Conservation (phyloP, 768 basidiomycete genomes). For the Lactarius akahatsu region DNA sequence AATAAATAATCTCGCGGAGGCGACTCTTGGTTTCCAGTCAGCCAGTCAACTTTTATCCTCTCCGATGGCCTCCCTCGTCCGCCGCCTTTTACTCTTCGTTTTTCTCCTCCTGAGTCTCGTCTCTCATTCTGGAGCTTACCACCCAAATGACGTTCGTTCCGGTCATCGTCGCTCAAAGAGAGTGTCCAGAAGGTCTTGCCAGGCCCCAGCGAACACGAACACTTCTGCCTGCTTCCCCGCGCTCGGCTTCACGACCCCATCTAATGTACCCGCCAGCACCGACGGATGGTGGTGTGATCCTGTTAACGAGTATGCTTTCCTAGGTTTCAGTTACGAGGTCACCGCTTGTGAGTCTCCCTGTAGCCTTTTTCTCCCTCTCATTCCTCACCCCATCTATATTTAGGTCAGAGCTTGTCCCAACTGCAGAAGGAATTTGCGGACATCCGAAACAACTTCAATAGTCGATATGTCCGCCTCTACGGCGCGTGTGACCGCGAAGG, state of each 20-base stretch:
- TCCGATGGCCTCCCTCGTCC: neutral
- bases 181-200: constrained; percentile 12
- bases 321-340: constrained; percentile 76
- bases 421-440: constrained; percentile 58
- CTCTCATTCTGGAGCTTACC: neutral
- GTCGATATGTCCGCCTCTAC: constrained; percentile 62
- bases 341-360: constrained; percentile 49
- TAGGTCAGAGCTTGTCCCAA: constrained; percentile 55
- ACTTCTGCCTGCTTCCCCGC: constrained; percentile 38
- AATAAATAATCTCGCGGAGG: too few species aligned
- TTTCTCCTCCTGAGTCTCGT: neutral
- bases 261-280: constrained; percentile 39
- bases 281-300: constrained; percentile 52
- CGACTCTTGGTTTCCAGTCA: neutral
- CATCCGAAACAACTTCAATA: constrained; percentile 55
- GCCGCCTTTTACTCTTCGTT: neutral
- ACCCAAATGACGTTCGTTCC: neutral
- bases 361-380: neutral
- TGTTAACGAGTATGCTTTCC: constrained; percentile 66
- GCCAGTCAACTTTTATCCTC: neutral
- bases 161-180: neutral
- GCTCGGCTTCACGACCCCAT: constrained; percentile 56
- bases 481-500: constrained; percentile 40
- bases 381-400: constrained; percentile 16
- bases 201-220: neutral